Base-by-base conservation (phyloP, 495 filamentous ascomycete genomes). In the Terfezia claveryi region DNA sequence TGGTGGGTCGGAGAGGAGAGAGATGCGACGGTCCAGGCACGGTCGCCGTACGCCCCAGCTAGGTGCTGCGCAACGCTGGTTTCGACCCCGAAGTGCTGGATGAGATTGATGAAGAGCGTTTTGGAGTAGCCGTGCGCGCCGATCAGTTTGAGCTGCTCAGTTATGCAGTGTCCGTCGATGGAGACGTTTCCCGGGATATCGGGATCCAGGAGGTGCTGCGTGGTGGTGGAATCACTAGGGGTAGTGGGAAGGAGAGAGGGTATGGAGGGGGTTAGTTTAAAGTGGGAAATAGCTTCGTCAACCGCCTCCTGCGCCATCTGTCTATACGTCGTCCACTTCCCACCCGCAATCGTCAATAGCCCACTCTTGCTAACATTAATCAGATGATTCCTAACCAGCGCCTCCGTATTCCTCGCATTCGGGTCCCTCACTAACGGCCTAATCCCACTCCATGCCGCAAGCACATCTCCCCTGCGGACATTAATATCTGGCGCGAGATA, bases 241-340 rank as follows among this genome's bases (percentile, higher is more conserved):
- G 71, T 91, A 96, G 52, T 11, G 20, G 20, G 38, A 2, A 16
- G 2, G 16, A 2, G 49, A 23, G 20, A 20, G 20, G 20, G 20
- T 20, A n/a, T 23, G 16, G 50, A 20, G 50, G 50, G 69, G 53
- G 75, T 71, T n/a, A 95, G 79, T 38, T 73, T 69, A 68, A 94
- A 98, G 23, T 74, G 69, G 37, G 76, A 72, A 65, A 98, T 75
- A 16, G 89, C 89, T 58, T 87, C 83, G 62, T 98, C 89, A 36
- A 98, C 91, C 54, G 83, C 81, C 67, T 98, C 89, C 70, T 98
- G 91, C 38, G 91, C 87, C 91, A 98, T 98, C 66, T 98, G 87
- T 37, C 91, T 82, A 70, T 98, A 98, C 6, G 91, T 98, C 4
- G 91, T 98, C 91, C 91, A 98, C 70, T 96, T 96, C 20, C 91